Percentiles rank a stretch among this genome's conserved stretches.
phyloP scores from a whole-genome alignment of 2,329 filamentous ascomycete species.

The Ampelomyces quisqualis region DNA sequence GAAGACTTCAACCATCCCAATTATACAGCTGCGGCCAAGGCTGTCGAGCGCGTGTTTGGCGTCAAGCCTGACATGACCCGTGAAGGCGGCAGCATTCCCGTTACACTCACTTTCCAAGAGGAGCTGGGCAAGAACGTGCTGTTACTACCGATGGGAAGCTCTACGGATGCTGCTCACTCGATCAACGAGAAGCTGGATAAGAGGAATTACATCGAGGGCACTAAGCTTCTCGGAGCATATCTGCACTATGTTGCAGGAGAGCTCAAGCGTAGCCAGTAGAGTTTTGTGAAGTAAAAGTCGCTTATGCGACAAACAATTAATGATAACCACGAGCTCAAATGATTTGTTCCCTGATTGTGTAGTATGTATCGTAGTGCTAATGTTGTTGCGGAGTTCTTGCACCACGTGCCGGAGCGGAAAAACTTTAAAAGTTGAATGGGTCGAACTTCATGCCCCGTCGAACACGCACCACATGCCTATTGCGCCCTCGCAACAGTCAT shows the following conservation, averaged over 20 bases:
- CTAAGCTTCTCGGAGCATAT: constrained; percentile 91
- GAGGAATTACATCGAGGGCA: constrained; percentile 97
- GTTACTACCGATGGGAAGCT: constrained; percentile 93
- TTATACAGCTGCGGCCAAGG: constrained; percentile 90
- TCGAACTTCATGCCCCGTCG: constrained; percentile 16
- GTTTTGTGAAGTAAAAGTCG: not conserved
- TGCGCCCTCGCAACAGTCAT: constrained; percentile 15
- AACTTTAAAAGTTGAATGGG: constrained; percentile 30
- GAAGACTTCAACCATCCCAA: constrained; percentile 99
- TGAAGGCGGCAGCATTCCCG: constrained; percentile 95
- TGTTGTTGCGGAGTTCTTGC: constrained; percentile 7
- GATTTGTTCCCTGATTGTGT: not conserved
- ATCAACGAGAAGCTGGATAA: constrained; percentile 99
- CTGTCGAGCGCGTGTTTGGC: constrained; percentile 92
- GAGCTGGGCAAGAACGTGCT: constrained; percentile 97
- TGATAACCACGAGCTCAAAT: not conserved
- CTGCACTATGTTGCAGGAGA: constrained; percentile 95
- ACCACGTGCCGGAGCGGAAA: constrained; percentile 22
- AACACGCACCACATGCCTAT: constrained; percentile 8
- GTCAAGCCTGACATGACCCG: constrained; percentile 92
- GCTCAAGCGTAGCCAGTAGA: constrained; percentile 52
- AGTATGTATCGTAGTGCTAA: not conserved
- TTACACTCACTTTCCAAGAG: constrained; percentile 96
- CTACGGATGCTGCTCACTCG: constrained; percentile 92
- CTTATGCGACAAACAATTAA: not conserved